Conservation (phyloP, 257 asterid genomes). For the Capsicum pubescens region DNA sequence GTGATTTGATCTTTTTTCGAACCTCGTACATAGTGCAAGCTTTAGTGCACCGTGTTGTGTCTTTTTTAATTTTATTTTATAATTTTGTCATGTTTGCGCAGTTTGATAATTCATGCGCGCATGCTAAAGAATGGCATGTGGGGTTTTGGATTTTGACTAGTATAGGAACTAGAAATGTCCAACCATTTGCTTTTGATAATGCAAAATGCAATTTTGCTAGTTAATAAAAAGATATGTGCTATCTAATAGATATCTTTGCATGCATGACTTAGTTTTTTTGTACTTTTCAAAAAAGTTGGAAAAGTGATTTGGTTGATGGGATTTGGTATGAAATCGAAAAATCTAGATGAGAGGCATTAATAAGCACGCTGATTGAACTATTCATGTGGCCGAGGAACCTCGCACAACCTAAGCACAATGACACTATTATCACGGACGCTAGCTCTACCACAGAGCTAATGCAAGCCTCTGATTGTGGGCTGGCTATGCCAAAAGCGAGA, state of each 20-base stretch:
- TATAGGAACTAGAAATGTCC: not conserved
- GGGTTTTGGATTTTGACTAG: not conserved
- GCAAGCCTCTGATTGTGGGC: not conserved
- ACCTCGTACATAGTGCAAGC: too few relatives aligned
- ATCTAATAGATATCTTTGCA: not conserved
- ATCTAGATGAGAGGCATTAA: not conserved
- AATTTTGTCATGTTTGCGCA: not conserved
- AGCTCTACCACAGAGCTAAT: not conserved
- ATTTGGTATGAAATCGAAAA: not conserved
- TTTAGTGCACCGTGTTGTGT: too few relatives aligned
- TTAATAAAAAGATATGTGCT: not conserved
- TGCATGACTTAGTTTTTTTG: not conserved
- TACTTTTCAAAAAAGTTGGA: not conserved
- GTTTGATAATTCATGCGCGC: slow-evolving; percentile 23
- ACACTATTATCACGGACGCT: not conserved
- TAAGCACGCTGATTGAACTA: not conserved
- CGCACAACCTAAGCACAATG: not conserved
- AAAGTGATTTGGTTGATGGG: not conserved
- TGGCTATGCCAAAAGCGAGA: not conserved
- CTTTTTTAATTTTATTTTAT: not conserved
- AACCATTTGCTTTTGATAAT: not conserved
- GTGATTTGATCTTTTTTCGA: too few relatives aligned
- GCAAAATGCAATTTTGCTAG: not conserved
- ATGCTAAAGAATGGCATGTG: slow-evolving; percentile 26
- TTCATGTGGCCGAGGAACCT: not conserved